Evolutionary conservation across 179 eudicot genomes (phyloP), one percentile per base, ranked within the genome.

Genomic region (Sideroxylon spinosum): DNA sequence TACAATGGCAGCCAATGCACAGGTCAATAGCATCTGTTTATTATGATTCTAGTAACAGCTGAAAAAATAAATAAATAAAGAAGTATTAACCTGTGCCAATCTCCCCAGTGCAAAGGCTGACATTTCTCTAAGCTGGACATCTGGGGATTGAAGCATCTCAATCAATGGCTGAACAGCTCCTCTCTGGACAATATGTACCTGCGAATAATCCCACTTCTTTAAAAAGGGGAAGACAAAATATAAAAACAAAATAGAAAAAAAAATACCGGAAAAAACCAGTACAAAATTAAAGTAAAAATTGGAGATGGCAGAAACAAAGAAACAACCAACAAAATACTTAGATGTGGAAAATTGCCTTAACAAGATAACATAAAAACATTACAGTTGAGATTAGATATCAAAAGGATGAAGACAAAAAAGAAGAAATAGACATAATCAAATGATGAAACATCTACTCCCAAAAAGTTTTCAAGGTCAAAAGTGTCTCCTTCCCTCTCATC

Each of bases 131-230:
- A 93, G 84, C 80, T 95, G 98, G 32, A 85, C 82, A 80, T 95
- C 97, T 57, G 85, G 78, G 22, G 97, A 95, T 22, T 87, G 91
- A 65, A 95, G 97, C 98, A 95, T 93, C 81, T 90, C 91, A 79
- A 95, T 89, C 72, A 95, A 82, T 28, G 98, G 98, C 29, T 79
- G 87, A 65, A 95, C 97, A 68, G 98, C 98, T 75, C 98, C 98
- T 86, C 98, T 93, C 82, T 95, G 98, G 48, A 93, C 98, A 81
- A 95, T 95, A 81, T 95, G 97, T 75, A 93, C 90, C 98, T 95
- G 82, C 79, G 85, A 29, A 76, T 73, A 17, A 75, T 74, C 75
- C 26, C 37, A 44, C 74, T 48, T 62, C 28, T 28, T 11, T 61
- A 67, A 23, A 22, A 14, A 22, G 12, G 57, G 67, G 37, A 59